Conservation (phyloP, 225 moss, liverwort and hornwort genomes). For the Straminergon stramineum region DNA sequence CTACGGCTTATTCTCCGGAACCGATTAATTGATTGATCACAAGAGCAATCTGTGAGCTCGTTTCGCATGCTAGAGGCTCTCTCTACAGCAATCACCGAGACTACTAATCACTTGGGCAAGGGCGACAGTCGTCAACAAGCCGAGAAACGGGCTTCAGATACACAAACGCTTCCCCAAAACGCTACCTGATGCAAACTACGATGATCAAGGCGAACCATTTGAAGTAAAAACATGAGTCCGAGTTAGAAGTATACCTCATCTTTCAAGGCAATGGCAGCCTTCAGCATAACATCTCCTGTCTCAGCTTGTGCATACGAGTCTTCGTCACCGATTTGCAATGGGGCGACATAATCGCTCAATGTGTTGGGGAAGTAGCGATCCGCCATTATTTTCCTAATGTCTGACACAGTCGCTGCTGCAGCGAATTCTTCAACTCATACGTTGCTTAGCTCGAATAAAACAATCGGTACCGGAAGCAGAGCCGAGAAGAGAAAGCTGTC, state of each 20-base stretch:
- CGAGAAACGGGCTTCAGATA: not conserved
- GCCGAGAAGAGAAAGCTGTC: not conserved
- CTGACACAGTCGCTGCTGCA: not conserved
- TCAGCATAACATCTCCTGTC: constrained; percentile 7
- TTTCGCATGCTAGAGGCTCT: not conserved
- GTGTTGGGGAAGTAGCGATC: constrained; percentile 26
- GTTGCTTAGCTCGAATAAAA: not conserved
- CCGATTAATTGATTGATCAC: not conserved
- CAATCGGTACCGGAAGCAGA: not conserved
- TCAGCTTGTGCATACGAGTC: not conserved
- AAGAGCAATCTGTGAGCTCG: not conserved
- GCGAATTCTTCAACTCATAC: not conserved
- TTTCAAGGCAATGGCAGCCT: constrained; percentile 29
- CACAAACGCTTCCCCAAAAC: not conserved
- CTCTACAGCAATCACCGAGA: not conserved
- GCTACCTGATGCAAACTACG: not conserved
- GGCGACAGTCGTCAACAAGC: not conserved
- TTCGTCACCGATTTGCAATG: not conserved
- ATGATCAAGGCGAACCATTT: not conserved
- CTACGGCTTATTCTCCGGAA: not conserved
- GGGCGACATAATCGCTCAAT: constrained; percentile 13
- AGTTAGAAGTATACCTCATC: constrained; percentile 17
- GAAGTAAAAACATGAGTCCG: not conserved
- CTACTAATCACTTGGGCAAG: not conserved
- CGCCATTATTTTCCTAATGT: not conserved